These are phyloP conservation scores for Starmerella stellata DNA, from an alignment of 805 yeast species.

Conservation along the genomic window DNA sequence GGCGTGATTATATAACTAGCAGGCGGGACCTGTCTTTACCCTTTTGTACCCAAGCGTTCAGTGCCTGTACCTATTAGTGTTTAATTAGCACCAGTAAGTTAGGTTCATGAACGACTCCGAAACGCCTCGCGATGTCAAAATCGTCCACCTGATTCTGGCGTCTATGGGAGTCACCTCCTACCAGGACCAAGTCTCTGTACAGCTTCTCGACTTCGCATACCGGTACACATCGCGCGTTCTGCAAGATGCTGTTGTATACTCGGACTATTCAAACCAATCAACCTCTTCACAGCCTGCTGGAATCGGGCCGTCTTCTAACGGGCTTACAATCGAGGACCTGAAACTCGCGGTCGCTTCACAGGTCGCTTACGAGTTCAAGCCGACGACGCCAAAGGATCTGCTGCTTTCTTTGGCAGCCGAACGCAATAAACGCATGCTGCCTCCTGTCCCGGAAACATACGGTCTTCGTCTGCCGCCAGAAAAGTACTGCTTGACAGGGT, in stretches of 20 bases:
- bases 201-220: constrained; percentile 92
- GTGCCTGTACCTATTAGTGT: too few species aligned
- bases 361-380: constrained; percentile 90
- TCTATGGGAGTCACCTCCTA: constrained; percentile 81
- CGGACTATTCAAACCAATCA: constrained; percentile 42
- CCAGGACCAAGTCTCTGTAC: constrained; percentile 91
- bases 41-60: too few species aligned
- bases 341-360: constrained; percentile 84
- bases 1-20: too few species aligned
- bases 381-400: constrained; percentile 85
- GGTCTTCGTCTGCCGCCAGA: constrained; percentile 94
- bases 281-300: constrained; percentile 23
- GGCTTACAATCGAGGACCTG: constrained; percentile 71
- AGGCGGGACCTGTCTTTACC: too few species aligned
- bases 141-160: constrained; percentile 77
- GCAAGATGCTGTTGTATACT: constrained; percentile 75
- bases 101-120: constrained; percentile 16
- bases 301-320: constrained; percentile 24
- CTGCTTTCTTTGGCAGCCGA: constrained; percentile 82
- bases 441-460: constrained; percentile 78
- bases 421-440: constrained; percentile 72
- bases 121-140: constrained; percentile 74
- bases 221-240: constrained; percentile 67
- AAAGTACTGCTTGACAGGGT: constrained; percentile 79
- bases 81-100: too few species aligned